Conservation (phyloP, 2,329 filamentous ascomycete genomes). For the Pseudodiploospora longispora region DNA sequence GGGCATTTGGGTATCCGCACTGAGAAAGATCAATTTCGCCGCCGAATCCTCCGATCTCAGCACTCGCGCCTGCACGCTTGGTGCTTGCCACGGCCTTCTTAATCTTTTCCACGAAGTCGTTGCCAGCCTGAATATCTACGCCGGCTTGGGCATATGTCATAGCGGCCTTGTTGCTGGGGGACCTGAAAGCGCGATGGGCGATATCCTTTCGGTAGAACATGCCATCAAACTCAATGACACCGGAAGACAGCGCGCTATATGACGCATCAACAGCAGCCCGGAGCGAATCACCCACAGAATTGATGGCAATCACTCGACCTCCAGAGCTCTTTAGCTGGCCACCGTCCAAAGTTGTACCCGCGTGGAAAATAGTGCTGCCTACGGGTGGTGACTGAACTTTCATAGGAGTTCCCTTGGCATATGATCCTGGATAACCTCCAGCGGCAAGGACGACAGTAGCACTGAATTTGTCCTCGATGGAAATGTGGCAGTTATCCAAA, state of each 20-base stretch:
- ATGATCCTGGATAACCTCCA: constrained; percentile 80
- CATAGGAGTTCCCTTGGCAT: constrained; percentile 67
- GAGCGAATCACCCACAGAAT: constrained; percentile 63
- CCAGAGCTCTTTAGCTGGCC: constrained; percentile 66
- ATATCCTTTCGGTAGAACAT: constrained; percentile 95
- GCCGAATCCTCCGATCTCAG: constrained; percentile 91
- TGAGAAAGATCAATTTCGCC: constrained; percentile 55
- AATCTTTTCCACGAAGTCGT: constrained; percentile 85
- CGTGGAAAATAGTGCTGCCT: constrained; percentile 76
- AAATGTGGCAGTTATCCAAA: constrained; percentile 61
- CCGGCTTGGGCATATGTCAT: constrained; percentile 91
- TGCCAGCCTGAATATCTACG: constrained; percentile 90
- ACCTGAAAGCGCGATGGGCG: constrained; percentile 63
- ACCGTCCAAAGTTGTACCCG: constrained; percentile 65
- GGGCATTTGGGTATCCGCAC: constrained; percentile 65
- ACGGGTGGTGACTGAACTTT: constrained; percentile 36
- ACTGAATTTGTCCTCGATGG: constrained; percentile 62
- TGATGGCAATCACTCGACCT: constrained; percentile 90
- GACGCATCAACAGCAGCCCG: constrained; percentile 77
- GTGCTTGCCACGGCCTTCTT: constrained; percentile 85
- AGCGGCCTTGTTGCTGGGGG: constrained; percentile 24
- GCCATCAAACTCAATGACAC: constrained; percentile 66
- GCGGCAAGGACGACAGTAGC: constrained; percentile 92
- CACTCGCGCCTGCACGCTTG: constrained; percentile 76
- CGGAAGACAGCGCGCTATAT: constrained; percentile 70